Percentiles rank a stretch among this genome's conserved stretches.
Conservation (phyloP, 306 rosid species). For the Astragalus glycyphyllos region DNA sequence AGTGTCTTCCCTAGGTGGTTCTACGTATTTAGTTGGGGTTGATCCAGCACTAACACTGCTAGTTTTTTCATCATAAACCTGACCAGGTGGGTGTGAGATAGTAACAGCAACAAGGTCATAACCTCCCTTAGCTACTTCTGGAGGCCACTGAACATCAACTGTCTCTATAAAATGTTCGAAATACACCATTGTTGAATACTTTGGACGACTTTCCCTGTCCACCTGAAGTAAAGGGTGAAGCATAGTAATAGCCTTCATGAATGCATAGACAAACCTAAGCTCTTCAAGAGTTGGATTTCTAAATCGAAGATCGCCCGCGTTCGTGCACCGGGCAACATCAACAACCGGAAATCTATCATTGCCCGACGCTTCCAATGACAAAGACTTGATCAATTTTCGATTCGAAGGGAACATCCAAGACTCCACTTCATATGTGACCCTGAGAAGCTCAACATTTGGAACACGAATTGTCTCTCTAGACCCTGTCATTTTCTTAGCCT, state of each 20-base stretch:
- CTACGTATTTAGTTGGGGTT: slow-evolving; percentile 46
- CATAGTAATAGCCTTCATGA: slow-evolving; percentile 64
- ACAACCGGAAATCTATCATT: slow-evolving; percentile 61
- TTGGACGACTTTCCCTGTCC: slow-evolving; percentile 63
- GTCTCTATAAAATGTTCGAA: slow-evolving; percentile 74
- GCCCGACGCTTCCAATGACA: slow-evolving; percentile 52
- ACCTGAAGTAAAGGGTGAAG: slow-evolving; percentile 67
- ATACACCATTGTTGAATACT: slow-evolving; percentile 52
- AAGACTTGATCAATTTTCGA: slow-evolving; percentile 61
- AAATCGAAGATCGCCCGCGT: slow-evolving; percentile 53
- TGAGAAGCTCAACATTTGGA: slow-evolving; percentile 65
- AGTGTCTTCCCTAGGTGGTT: slow-evolving; percentile 40
- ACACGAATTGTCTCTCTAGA: slow-evolving; percentile 62
- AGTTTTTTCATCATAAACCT: slow-evolving; percentile 43
- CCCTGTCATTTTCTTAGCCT: slow-evolving; percentile 75
- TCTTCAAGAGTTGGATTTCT: slow-evolving; percentile 65
- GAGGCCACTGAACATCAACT: slow-evolving; percentile 71
- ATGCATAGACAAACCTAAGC: slow-evolving; percentile 69
- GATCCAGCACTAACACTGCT: slow-evolving; percentile 43
- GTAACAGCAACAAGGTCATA: slow-evolving; percentile 50
- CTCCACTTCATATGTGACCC: slow-evolving; percentile 67
- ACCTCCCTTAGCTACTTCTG: slow-evolving; percentile 43
- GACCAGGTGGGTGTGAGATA: slow-evolving; percentile 45
- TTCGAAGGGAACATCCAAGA: slow-evolving; percentile 69
- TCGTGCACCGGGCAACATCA: slow-evolving; percentile 66